These are phyloP conservation scores for Grosmannia huntii DNA, from an alignment of 2,329 filamentous ascomycete species.

Conservation along the genomic window DNA sequence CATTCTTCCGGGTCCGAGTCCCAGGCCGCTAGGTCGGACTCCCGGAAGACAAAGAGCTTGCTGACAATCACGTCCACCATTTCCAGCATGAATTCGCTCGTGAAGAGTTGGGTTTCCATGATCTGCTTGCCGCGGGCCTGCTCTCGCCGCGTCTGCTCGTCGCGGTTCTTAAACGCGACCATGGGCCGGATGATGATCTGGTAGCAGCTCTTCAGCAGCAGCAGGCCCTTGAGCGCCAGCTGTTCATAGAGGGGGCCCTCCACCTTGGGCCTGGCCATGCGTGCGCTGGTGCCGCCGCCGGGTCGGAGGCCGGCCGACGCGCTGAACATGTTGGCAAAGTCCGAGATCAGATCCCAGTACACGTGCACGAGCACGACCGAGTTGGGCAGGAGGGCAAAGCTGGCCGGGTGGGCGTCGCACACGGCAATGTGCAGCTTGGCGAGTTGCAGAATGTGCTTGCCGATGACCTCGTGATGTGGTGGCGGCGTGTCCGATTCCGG, in stretches of 20 bases:
- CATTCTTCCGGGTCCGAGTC: slow-evolving; percentile 91
- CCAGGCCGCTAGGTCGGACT: slow-evolving; percentile 80
- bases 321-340: slow-evolving; percentile 63
- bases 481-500: slow-evolving; percentile 34
- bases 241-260: slow-evolving; percentile 61
- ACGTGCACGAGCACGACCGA: slow-evolving; percentile 64
- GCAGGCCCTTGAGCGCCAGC: slow-evolving; percentile 68
- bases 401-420: slow-evolving; percentile 64
- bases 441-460: slow-evolving; percentile 79
- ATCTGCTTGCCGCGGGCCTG: slow-evolving; percentile 55
- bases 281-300: slow-evolving; percentile 19
- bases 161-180: slow-evolving; percentile 74
- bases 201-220: slow-evolving; percentile 70
- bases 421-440: slow-evolving; percentile 86
- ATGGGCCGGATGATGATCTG: slow-evolving; percentile 72
- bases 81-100: slow-evolving; percentile 61
- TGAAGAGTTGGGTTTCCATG: slow-evolving; percentile 64
- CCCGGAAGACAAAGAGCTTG: slow-evolving; percentile 76
- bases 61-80: slow-evolving; percentile 78
- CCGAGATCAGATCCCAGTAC: slow-evolving; percentile 74
- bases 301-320: slow-evolving; percentile 44
- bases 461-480: slow-evolving; percentile 49
- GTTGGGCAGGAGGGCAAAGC: slow-evolving; percentile 71
- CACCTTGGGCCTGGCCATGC: slow-evolving; percentile 29
- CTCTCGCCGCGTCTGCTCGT: slow-evolving; percentile 61